phyloP scores from a whole-genome alignment of 768 basidiomycete species.

The Kondoa subrosea region DNA sequence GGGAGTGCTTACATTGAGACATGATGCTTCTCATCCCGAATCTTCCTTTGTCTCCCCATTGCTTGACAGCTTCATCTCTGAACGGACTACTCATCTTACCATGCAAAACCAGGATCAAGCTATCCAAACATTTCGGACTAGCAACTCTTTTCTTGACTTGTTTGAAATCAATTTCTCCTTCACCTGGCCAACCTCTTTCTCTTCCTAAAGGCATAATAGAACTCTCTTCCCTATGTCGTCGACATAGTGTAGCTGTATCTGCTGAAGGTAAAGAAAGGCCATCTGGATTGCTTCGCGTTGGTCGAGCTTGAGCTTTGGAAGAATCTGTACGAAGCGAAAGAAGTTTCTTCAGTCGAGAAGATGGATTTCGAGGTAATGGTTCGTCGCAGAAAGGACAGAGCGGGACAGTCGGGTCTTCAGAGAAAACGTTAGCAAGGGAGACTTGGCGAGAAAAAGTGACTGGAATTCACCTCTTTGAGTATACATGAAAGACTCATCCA shows the following conservation, averaged over 20 bases:
- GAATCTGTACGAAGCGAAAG: conserved; percentile 13
- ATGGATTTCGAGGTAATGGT: conserved; percentile 13
- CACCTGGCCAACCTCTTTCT: conserved; percentile 17
- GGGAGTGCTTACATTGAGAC: conserved; percentile 43
- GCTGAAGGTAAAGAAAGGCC: conserved; percentile 17
- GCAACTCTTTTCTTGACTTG: conserved; percentile 18
- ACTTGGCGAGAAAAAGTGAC: neutral
- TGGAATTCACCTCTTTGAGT: neutral
- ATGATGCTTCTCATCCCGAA: conserved; percentile 44
- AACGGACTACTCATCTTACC: neutral
- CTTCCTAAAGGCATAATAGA: conserved; percentile 18
- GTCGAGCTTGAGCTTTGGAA: conserved; percentile 4
- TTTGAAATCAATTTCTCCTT: conserved; percentile 12
- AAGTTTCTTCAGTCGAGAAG: conserved; percentile 14
- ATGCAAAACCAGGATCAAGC: conserved; percentile 9
- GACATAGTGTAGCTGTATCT: conserved; percentile 20
- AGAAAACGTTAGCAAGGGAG: neutral
- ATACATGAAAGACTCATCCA: neutral
- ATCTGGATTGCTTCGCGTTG: conserved; percentile 9
- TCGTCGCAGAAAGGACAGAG: conserved; percentile 27
- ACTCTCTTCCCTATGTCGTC: conserved; percentile 21
- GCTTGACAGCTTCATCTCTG: neutral
- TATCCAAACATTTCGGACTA: neutral
- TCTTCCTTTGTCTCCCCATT: conserved; percentile 17
- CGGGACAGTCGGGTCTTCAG: neutral